Evolutionary conservation across 2,329 filamentous ascomycete genomes (phyloP).

Genomic region (Fusarium hainanense): DNA sequence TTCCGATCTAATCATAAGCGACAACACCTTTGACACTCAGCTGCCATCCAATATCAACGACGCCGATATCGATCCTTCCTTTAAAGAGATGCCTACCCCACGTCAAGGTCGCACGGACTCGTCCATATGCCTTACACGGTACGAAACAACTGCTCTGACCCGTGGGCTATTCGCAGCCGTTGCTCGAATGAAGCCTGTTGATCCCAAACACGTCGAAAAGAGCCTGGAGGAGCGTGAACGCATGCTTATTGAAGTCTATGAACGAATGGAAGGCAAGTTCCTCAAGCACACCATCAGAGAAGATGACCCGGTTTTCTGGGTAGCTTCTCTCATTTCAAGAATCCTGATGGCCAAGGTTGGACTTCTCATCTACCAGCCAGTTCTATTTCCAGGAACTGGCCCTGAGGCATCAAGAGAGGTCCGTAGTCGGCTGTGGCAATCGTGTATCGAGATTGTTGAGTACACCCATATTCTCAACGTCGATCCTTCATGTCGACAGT

Average conservation of each 20-base stretch:
- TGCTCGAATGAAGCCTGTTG: conserved; percentile 31
- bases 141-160: conserved; percentile 29
- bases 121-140: conserved; percentile 30
- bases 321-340: conserved; percentile 33
- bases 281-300: conserved; percentile 30
- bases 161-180: conserved; percentile 31
- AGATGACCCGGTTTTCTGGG: conserved; percentile 34
- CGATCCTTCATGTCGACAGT: conserved; percentile 32
- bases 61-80: conserved; percentile 33
- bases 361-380: conserved; percentile 35
- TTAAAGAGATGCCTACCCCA: conserved; percentile 27
- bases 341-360: conserved; percentile 37
- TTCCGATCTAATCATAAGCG: conserved; percentile 32
- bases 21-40: conserved; percentile 35
- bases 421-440: conserved; percentile 33
- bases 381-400: conserved; percentile 34
- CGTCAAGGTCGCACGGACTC: conserved; percentile 35
- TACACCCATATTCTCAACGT: conserved; percentile 37
- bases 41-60: conserved; percentile 38
- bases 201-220: conserved; percentile 26
- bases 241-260: conserved; percentile 37
- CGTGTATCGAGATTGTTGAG: conserved; percentile 39
- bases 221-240: conserved; percentile 36
- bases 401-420: conserved; percentile 30
- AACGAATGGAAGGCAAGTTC: conserved; percentile 38